Conservation (phyloP, 345 rosid species). For the Corchorus capsularis region DNA sequence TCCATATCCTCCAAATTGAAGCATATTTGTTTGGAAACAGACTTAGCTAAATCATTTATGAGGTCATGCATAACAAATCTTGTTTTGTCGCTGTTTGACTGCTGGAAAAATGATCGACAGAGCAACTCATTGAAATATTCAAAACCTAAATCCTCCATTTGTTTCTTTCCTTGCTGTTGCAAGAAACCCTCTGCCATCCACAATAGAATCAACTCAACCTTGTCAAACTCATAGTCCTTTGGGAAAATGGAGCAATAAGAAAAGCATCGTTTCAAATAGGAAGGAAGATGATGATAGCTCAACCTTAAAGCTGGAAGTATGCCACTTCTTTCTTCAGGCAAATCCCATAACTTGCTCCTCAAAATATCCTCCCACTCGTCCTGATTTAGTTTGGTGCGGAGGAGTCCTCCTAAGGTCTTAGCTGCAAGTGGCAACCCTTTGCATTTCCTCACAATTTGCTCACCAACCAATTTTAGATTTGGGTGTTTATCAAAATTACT, state of each 20-base stretch:
- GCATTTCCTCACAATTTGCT: constrained; percentile 24
- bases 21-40: constrained; percentile 7
- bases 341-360: constrained; percentile 34
- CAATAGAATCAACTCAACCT: constrained; percentile 14
- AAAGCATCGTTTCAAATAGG: constrained; percentile 30
- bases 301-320: constrained; percentile 20
- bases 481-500: constrained; percentile 1
- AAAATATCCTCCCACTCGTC: constrained; percentile 22
- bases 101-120: constrained; percentile 6
- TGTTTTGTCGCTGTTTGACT: constrained; percentile 1
- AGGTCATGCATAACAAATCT: constrained; percentile 24
- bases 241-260: constrained; percentile 27
- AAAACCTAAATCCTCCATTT: constrained; percentile 2
- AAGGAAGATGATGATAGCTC: constrained; percentile 35
- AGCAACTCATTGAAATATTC: constrained; percentile 1
- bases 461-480: neutral
- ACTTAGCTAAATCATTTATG: constrained; percentile 26
- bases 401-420: constrained; percentile 29
- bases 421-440: constrained; percentile 38
- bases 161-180: neutral
- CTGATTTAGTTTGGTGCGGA: neutral
- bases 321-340: constrained; percentile 13
- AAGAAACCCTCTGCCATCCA: constrained; percentile 41
- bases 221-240: constrained; percentile 18
- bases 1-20: constrained; percentile 19